These are phyloP conservation scores for Anthostomella pinea DNA, from an alignment of 2,329 filamentous ascomycete species.

Conservation along the genomic window DNA sequence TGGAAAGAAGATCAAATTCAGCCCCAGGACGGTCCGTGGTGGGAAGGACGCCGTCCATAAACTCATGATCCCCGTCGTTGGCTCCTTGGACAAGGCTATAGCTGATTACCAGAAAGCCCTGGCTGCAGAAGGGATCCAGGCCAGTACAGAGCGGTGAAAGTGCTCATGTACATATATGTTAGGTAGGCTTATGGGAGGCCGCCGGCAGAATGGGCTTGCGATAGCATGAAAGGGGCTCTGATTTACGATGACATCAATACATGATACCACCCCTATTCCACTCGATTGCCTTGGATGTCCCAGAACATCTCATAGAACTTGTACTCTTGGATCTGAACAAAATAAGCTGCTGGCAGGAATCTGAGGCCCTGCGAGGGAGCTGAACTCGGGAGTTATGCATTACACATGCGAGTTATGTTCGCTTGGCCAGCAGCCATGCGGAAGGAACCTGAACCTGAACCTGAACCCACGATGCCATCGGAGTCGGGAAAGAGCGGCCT, in stretches of 20 bases:
- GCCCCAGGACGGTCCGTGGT: slow-evolving; percentile 66
- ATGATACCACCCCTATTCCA: slow-evolving; percentile 1
- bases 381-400: no score
- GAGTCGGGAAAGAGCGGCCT: not conserved
- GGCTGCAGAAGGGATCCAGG: slow-evolving; percentile 57
- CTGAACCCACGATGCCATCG: no score
- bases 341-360: no score
- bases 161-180: slow-evolving; percentile 4
- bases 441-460: no score
- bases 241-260: slow-evolving; percentile 6
- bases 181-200: not conserved
- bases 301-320: no score
- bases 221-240: slow-evolving; percentile 12
- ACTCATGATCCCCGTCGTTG: slow-evolving; percentile 71
- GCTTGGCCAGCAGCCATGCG: no score
- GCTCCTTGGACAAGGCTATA: slow-evolving; percentile 67
- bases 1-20: slow-evolving; percentile 69
- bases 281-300: no score
- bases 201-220: not conserved
- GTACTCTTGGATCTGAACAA: no score
- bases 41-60: slow-evolving; percentile 73
- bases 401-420: no score
- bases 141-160: slow-evolving; percentile 42
- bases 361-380: no score
- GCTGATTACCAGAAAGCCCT: slow-evolving; percentile 70